Conservation (phyloP, 495 filamentous ascomycete species). For the Penicillium bialowiezense region DNA sequence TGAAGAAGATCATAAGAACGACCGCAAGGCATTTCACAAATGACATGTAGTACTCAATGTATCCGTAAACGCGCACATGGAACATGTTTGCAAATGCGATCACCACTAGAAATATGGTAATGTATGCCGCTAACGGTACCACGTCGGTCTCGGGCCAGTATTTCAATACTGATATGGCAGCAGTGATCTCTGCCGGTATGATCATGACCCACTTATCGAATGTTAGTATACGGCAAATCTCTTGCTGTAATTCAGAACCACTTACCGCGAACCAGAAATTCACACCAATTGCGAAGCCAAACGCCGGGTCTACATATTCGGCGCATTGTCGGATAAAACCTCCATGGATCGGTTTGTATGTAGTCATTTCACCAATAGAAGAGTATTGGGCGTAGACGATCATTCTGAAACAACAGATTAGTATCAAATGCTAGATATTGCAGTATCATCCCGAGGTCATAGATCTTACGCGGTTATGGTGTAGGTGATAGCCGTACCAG, state of each 20-base stretch:
- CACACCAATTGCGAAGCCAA: conserved; percentile 29
- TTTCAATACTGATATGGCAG: conserved; percentile 25
- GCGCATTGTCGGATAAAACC: conserved; percentile 30
- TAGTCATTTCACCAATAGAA: conserved; percentile 31
- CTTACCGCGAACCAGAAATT: conserved; percentile 32
- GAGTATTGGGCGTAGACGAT: conserved; percentile 28
- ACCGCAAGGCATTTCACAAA: conserved; percentile 27
- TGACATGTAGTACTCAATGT: conserved; percentile 30
- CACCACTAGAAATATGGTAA: conserved; percentile 24
- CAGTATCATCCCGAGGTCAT: background rate
- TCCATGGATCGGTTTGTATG: conserved; percentile 29
- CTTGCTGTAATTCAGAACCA: background rate
- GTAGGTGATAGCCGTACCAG: conserved; percentile 24
- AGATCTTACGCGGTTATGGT: conserved; percentile 25
- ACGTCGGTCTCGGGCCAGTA: conserved; percentile 26
- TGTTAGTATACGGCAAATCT: background rate
- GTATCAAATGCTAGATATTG: background rate
- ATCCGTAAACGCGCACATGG: conserved; percentile 24
- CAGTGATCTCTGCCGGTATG: conserved; percentile 31
- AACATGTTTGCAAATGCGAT: conserved; percentile 22
- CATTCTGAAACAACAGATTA: conserved; percentile 11
- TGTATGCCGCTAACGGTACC: conserved; percentile 25
- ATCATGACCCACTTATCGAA: conserved; percentile 28
- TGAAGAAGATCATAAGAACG: conserved; percentile 29
- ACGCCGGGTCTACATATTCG: conserved; percentile 29